phyloP scores from a whole-genome alignment of 2,329 filamentous ascomycete species.

The Colletotrichum cuscutae region DNA sequence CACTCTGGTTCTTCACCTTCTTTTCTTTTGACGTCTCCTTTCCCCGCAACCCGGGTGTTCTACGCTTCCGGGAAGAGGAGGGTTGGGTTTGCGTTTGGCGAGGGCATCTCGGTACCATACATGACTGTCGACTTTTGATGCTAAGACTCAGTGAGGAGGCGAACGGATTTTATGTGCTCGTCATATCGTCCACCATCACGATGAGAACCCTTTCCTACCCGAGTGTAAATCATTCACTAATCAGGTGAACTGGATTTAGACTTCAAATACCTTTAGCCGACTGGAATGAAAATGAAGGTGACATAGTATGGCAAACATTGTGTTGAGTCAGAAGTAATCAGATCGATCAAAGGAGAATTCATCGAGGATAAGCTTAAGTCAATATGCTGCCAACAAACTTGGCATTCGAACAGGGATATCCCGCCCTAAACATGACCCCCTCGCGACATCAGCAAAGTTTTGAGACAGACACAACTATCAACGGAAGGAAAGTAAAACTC shows the following conservation, averaged over 20 bases:
- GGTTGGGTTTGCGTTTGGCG: constrained; percentile 22
- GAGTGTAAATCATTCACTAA: too few species aligned
- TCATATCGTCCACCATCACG: too few species aligned
- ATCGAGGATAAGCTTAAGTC: constrained; percentile 17
- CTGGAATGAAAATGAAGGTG: too few species aligned
- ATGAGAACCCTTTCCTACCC: too few species aligned
- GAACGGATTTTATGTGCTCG: not conserved
- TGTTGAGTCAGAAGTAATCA: not conserved
- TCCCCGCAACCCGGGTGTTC: constrained; percentile 1
- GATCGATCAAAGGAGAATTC: too few species aligned
- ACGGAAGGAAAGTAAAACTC: not conserved
- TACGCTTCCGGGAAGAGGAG: not conserved
- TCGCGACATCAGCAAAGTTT: not conserved
- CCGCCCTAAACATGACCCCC: not conserved
- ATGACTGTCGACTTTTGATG: not conserved
- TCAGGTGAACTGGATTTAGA: too few species aligned
- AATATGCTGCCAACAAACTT: not conserved
- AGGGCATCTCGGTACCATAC: constrained; percentile 10
- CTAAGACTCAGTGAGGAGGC: not conserved
- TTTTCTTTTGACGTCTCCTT: not conserved
- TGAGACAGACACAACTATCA: not conserved
- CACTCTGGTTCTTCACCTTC: not conserved
- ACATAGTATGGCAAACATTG: too few species aligned
- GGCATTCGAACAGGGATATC: not conserved
- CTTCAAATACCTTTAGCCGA: too few species aligned